Percentiles rank a stretch among this genome's conserved stretches.
Conservation (phyloP, 2,329 filamentous ascomycete genomes). For the Fusarium solani-melongenae region DNA sequence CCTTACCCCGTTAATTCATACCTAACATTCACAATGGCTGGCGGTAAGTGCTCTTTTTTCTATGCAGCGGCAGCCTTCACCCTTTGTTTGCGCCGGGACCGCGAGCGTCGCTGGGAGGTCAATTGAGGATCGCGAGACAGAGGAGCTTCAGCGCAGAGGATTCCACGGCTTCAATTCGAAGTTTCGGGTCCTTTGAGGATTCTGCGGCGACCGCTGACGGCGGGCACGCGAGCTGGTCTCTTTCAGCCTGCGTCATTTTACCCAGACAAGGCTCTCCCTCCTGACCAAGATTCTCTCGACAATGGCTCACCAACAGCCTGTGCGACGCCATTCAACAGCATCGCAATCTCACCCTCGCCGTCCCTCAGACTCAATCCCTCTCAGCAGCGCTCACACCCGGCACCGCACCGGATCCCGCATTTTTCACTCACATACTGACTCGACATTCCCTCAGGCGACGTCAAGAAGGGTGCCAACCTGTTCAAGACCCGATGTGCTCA, state of each 20-base stretch:
- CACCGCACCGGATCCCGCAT: neutral
- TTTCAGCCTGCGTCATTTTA: slow-evolving; percentile 50
- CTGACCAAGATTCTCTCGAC: slow-evolving; percentile 22
- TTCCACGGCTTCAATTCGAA: slow-evolving; percentile 6
- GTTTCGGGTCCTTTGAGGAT: slow-evolving; percentile 1
- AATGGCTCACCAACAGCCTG: slow-evolving; percentile 22
- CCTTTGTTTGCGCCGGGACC: slow-evolving; percentile 20
- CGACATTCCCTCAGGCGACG: slow-evolving; percentile 79
- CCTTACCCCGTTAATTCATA: slow-evolving; percentile 31
- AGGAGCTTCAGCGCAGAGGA: slow-evolving; percentile 9
- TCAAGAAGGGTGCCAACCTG: slow-evolving; percentile 96
- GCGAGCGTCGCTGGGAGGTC: slow-evolving; percentile 12
- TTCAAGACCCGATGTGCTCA: slow-evolving; percentile 99
- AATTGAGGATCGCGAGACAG: slow-evolving; percentile 31
- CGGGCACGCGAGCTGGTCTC: slow-evolving; percentile 14
- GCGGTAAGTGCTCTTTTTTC: slow-evolving; percentile 52
- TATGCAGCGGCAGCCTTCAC: neutral
- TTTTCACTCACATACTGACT: slow-evolving; percentile 42
- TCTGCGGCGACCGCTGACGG: neutral
- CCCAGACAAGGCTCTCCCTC: slow-evolving; percentile 22
- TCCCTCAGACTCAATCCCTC: neutral
- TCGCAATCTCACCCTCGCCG: neutral
- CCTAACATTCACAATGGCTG: slow-evolving; percentile 55
- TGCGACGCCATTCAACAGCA: slow-evolving; percentile 7
- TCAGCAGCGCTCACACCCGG: neutral